Base-by-base conservation (phyloP, 495 filamentous ascomycete genomes). In the Hypomontagnella submonticulosa region DNA sequence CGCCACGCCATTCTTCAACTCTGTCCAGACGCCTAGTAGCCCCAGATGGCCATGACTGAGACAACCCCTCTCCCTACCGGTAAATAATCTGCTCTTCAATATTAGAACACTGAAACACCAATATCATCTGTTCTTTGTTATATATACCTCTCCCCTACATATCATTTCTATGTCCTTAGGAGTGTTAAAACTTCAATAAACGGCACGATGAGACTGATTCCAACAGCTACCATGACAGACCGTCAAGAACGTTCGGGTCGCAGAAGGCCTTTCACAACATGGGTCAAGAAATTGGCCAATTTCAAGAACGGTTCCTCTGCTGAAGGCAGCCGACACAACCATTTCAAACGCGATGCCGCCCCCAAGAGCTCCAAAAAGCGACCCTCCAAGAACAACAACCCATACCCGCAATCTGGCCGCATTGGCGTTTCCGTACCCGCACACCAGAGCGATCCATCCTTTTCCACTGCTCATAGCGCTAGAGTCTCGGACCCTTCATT, bases 201-300 rank as follows among this genome's bases (percentile, higher is more conserved):
- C n/a, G n/a, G n/a, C 23, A 27, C 23, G 3, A 27, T 27, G 23
- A 27, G 23, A 27, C 23, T 27, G 30, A 36, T 13, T 62, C 71
- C 66, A 64, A 70, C 42, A 58, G 51, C 40, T 46, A 73, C 70
- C 43, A 75, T 73, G 63, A 23, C 69, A 79, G 78, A 78, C 55
- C 75, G 77, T 51, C 52, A 75, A 71, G 81, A 75, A 55, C 82
- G 82, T 32, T 57, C 70, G 36, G 78, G 77, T 40, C 90, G 92
- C 53, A 89, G 92, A 50, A 88, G 89, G 48, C 94, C 94, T 4
- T 97, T 99, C 75, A 87, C 93, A 18, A 89, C 86, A 41, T 93
- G 93, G 89, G 91, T 99, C 87, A 97, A 94, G 82, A 92, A 93
- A 62, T 85, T 99, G 23, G 88, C 92, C 30, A 95, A 87, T 72